phyloP scores from a whole-genome alignment of 179 eudicot genomes.

The Patellifolia procumbens region DNA sequence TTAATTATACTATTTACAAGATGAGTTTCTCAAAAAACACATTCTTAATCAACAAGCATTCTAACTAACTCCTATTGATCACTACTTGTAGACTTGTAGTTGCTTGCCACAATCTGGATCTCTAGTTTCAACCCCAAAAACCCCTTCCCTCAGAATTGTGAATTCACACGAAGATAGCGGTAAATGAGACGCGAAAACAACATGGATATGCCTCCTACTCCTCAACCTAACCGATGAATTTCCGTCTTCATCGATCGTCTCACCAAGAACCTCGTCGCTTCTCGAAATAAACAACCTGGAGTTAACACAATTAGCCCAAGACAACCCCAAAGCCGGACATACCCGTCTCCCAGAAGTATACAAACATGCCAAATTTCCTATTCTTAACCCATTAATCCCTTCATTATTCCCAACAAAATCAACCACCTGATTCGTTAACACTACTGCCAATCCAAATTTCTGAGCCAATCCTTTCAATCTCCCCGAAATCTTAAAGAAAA shows the following conservation, averaged over 20 bases:
- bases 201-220: constrained; percentile 59
- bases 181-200: constrained; percentile 87
- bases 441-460: constrained; percentile 70
- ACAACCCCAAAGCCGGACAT: constrained; percentile 79
- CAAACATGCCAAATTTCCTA: constrained; percentile 64
- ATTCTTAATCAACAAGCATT: not conserved
- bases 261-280: constrained; percentile 47
- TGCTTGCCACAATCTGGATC: not conserved
- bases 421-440: constrained; percentile 81
- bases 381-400: constrained; percentile 44
- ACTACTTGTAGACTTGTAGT: no score
- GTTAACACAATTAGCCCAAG: constrained; percentile 96
- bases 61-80: not conserved
- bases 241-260: constrained; percentile 41
- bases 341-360: constrained; percentile 77
- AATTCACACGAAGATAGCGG: constrained; percentile 74
- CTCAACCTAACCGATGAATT: constrained; percentile 26
- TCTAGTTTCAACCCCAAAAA: constrained; percentile 52
- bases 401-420: constrained; percentile 55
- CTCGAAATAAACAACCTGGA: constrained; percentile 72
- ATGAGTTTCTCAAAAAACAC: not conserved
- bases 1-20: not conserved
- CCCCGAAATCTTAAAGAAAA: constrained; percentile 72
- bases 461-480: constrained; percentile 55
- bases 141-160: constrained; percentile 61